Evolutionary conservation across 192 early-diverging fungal genomes (phyloP).

Genomic region (Helicostylum pulchrum): DNA sequence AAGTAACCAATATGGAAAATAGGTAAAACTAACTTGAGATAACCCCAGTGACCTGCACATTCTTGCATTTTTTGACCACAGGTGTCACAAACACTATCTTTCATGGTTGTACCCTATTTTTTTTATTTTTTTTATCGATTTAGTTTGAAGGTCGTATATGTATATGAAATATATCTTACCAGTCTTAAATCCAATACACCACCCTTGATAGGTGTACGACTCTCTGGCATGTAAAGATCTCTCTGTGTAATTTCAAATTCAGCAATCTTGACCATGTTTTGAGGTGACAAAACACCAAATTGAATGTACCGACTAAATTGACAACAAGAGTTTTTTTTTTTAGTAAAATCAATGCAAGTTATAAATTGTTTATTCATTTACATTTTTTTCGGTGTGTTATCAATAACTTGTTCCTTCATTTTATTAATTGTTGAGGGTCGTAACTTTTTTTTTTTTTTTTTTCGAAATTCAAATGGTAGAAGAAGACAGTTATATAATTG

Average conservation of each 20-base stretch:
- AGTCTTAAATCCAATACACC: conserved; percentile 90
- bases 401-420: conserved; percentile 80
- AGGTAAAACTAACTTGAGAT: conserved; percentile 86
- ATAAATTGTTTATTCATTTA: conserved; percentile 37
- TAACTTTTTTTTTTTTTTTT: not conserved
- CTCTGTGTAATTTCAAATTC: conserved; percentile 90
- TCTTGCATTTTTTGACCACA: conserved; percentile 83
- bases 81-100: conserved; percentile 82
- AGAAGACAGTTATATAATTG: not conserved
- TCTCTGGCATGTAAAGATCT: conserved; percentile 73
- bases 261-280: conserved; percentile 83
- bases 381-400: conserved; percentile 72
- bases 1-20: conserved; percentile 99
- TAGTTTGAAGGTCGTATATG: no score
- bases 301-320: conserved; percentile 82
- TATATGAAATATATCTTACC: conserved; percentile 41
- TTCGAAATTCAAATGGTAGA: not conserved
- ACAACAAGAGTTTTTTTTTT: not conserved
- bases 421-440: conserved; percentile 1
- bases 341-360: not conserved
- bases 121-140: not conserved
- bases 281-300: conserved; percentile 90
- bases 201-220: conserved; percentile 73
- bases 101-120: conserved; percentile 77
- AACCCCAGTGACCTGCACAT: conserved; percentile 97